phyloP scores from a whole-genome alignment of 129 eudicot genomes.

The Arctium lappa region DNA sequence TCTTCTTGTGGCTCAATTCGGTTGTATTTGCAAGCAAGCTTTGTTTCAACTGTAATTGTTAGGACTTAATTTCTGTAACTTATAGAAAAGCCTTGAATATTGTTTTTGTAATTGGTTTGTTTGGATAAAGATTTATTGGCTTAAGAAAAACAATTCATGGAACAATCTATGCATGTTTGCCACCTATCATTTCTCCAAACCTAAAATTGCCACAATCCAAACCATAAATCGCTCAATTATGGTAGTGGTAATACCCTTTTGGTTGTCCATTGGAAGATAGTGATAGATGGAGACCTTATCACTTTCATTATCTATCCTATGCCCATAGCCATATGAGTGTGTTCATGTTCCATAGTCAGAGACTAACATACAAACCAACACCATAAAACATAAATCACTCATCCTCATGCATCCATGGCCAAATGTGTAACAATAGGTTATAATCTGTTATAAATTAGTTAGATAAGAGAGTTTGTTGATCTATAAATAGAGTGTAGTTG shows the following conservation, averaged over 20 bases:
- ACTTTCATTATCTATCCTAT: constrained; percentile 26
- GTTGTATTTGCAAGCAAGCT: no score
- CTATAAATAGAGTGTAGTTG: no score
- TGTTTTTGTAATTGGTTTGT: no score
- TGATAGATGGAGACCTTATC: constrained; percentile 22
- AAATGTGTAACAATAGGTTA: background rate
- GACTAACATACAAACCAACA: constrained; percentile 2
- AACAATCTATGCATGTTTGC: background rate
- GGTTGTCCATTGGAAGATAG: background rate
- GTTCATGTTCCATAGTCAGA: constrained; percentile 18
- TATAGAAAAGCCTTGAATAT: no score
- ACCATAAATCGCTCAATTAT: background rate
- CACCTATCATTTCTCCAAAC: background rate
- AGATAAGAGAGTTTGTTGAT: no score
- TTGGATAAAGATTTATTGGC: no score
- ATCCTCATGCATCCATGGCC: background rate
- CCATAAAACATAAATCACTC: background rate
- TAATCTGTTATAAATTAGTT: no score
- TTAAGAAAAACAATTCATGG: background rate
- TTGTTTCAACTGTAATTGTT: no score
- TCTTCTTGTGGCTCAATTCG: no score
- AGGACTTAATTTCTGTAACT: no score
- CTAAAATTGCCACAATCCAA: background rate
- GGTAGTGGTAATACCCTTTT: background rate
- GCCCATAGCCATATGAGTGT: constrained; percentile 7